These are phyloP conservation scores for Diaporthe caulivora DNA, from an alignment of 2,329 filamentous ascomycete species.

Conservation along the genomic window DNA sequence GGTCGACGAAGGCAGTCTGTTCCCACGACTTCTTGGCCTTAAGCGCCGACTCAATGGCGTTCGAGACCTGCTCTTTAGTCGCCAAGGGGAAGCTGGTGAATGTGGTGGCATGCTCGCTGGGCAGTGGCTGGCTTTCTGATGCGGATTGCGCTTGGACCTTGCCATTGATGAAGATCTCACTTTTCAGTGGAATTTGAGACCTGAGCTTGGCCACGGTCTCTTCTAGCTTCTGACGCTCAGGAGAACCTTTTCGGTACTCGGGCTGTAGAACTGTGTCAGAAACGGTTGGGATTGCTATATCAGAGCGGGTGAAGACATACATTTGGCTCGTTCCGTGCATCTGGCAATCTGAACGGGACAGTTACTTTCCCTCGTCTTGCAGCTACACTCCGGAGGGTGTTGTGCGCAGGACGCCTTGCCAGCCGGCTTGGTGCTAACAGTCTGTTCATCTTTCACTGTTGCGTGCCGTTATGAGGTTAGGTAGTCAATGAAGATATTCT, in stretches of 20 bases:
- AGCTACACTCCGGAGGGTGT: constrained; percentile 5
- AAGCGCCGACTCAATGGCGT: constrained; percentile 86
- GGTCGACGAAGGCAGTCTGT: constrained; percentile 86
- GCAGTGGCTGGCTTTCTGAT: constrained; percentile 49
- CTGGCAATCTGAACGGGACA: constrained; percentile 49
- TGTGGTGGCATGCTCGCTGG: constrained; percentile 49
- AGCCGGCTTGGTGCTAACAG: constrained; percentile 12
- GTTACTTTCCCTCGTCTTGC: constrained; percentile 42
- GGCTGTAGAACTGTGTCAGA: constrained; percentile 41
- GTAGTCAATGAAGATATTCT: neutral
- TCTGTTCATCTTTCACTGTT: constrained; percentile 8
- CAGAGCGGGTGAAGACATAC: constrained; percentile 39
- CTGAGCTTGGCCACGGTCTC: constrained; percentile 47
- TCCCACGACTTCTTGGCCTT: constrained; percentile 89
- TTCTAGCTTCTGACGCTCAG: constrained; percentile 48
- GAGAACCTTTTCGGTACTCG: constrained; percentile 47
- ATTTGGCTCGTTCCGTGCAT: constrained; percentile 50
- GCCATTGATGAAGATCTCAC: constrained; percentile 50
- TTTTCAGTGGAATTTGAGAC: constrained; percentile 48
- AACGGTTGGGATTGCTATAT: too few species aligned
- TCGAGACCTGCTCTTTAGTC: constrained; percentile 74
- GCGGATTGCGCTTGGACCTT: constrained; percentile 45
- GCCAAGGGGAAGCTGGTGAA: constrained; percentile 53
- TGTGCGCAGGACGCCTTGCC: constrained; percentile 11
- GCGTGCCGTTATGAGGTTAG: neutral